Conservation (phyloP, 208 protist genomes). For the Jaenimonas drosophilae region DNA sequence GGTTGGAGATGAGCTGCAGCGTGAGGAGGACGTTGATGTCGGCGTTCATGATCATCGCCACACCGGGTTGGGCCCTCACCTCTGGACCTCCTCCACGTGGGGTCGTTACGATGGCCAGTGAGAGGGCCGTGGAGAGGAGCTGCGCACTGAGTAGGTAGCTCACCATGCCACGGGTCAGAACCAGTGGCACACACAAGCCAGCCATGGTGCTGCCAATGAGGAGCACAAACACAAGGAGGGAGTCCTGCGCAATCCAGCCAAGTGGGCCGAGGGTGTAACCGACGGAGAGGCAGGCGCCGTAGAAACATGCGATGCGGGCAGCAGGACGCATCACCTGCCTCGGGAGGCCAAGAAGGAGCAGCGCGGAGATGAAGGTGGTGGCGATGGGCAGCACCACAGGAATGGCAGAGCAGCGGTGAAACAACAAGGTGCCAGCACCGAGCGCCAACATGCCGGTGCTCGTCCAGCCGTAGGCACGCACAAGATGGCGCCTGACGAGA, state of each 20-base stretch:
- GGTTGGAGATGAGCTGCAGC: conserved; percentile 56
- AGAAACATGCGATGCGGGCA: conserved; percentile 29
- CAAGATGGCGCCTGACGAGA: conserved; percentile 35
- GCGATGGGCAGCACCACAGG: conserved; percentile 43
- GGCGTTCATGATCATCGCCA: conserved; percentile 35
- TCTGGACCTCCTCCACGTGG: conserved; percentile 17
- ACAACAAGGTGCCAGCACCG: conserved; percentile 26
- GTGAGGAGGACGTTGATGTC: conserved; percentile 72
- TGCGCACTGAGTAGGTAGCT: conserved; percentile 70
- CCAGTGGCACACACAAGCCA: conserved; percentile 57
- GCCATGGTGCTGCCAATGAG: conserved; percentile 55
- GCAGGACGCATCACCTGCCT: conserved; percentile 18
- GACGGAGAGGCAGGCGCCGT: conserved; percentile 22
- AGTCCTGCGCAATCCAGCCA: conserved; percentile 66
- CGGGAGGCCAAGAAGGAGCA: conserved; percentile 39
- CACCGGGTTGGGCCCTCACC: conserved; percentile 18
- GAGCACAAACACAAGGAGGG: conserved; percentile 31
- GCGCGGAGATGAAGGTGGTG: conserved; percentile 23
- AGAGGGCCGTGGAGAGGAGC: conserved; percentile 52
- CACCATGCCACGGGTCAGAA: conserved; percentile 75
- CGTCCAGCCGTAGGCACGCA: conserved; percentile 32
- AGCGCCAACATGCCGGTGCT: conserved; percentile 37
- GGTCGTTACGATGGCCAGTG: conserved; percentile 36
- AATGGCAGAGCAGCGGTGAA: conserved; percentile 31
- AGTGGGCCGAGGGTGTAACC: conserved; percentile 72